These are phyloP conservation scores for Carnegiea gigantea DNA, from an alignment of 179 eudicot species.

Conservation along the genomic window DNA sequence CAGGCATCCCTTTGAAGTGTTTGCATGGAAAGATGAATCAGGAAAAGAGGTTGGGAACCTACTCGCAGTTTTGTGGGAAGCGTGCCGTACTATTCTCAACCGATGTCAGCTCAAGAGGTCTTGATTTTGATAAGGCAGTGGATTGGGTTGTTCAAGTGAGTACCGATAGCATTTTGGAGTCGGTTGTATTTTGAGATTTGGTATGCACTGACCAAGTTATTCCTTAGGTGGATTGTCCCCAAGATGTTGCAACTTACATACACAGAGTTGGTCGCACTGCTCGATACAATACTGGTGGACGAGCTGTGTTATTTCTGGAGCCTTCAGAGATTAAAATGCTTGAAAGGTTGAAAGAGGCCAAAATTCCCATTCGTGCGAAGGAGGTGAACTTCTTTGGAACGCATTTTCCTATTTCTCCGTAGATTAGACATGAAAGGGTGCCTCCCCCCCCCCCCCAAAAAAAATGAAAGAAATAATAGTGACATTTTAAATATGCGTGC, in stretches of 20 bases:
- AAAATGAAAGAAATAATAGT: too few relatives aligned
- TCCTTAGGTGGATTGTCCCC: constrained; percentile 88
- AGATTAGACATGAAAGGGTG: background rate
- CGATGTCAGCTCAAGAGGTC: constrained; percentile 91
- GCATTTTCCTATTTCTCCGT: background rate
- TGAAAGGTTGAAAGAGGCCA: constrained; percentile 61
- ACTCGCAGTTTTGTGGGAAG: constrained; percentile 70
- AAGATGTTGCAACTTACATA: constrained; percentile 77
- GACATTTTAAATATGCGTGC: too few relatives aligned
- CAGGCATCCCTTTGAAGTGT: constrained; percentile 85
- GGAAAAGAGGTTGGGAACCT: constrained; percentile 69
- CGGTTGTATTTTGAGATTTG: background rate
- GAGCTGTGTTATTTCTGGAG: constrained; percentile 66
- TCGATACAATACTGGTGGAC: constrained; percentile 71
- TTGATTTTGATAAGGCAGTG: constrained; percentile 81
- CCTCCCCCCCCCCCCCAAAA: too few relatives aligned
- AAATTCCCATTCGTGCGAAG: constrained; percentile 43
- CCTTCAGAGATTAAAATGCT: constrained; percentile 83
- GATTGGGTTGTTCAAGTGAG: constrained; percentile 98
- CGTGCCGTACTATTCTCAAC: constrained; percentile 74
- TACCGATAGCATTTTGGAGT: background rate
- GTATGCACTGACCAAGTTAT: constrained; percentile 12
- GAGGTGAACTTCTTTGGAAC: constrained; percentile 26
- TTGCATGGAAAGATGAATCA: constrained; percentile 97
- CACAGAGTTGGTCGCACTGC: constrained; percentile 99